Evolutionary conservation across 768 basidiomycete genomes (phyloP).

Genomic region (Tulasnella calospora): DNA sequence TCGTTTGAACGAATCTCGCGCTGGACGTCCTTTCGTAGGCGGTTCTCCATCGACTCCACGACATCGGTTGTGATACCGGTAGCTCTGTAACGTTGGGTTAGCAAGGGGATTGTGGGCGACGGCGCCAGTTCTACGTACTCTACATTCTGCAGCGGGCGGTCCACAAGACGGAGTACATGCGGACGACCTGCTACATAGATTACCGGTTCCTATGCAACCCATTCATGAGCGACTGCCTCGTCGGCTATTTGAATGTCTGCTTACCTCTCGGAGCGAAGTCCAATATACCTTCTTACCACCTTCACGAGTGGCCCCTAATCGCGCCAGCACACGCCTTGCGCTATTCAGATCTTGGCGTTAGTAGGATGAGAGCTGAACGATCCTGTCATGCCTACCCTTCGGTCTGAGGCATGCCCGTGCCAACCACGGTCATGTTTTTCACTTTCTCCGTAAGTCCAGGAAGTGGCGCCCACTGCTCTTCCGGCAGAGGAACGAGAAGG

Average conservation of each 20-base stretch:
- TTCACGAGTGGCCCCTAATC: conserved; percentile 76
- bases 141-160: conserved; percentile 88
- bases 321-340: conserved; percentile 66
- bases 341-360: conserved; percentile 39
- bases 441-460: conserved; percentile 29
- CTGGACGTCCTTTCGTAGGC: conserved; percentile 82
- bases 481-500: conserved; percentile 39
- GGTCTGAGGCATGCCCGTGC: conserved; percentile 90
- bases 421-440: conserved; percentile 33
- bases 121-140: conserved; percentile 52
- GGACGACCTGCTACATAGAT: conserved; percentile 81
- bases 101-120: neutral
- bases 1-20: conserved; percentile 60
- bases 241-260: conserved; percentile 20
- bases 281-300: conserved; percentile 75
- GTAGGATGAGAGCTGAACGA: neutral
- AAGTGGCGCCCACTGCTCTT: conserved; percentile 9
- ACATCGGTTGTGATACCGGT: conserved; percentile 87
- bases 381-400: conserved; percentile 55
- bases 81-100: conserved; percentile 48
- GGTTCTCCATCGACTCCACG: conserved; percentile 87
- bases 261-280: conserved; percentile 91
- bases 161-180: conserved; percentile 83
- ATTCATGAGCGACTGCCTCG: conserved; percentile 28
- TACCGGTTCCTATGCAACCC: conserved; percentile 85